Base-by-base conservation (phyloP, 495 filamentous ascomycete species). In the Annulohypoxylon moriforme region DNA sequence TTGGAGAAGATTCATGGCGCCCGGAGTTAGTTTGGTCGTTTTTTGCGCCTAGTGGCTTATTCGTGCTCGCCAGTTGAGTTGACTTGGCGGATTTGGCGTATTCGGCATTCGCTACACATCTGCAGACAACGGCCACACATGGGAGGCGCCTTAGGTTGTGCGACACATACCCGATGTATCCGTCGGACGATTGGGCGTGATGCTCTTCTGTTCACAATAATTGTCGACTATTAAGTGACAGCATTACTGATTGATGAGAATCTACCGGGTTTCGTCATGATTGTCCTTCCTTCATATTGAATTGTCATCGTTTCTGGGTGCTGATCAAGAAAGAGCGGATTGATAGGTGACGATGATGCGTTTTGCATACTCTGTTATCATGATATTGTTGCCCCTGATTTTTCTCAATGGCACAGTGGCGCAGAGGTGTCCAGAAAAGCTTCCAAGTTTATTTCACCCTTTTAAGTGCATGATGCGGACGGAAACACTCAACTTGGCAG, bases 391-490 rank as follows among this genome's bases (percentile, higher is more conserved):
- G 44, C 61, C 36, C 42, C 52, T 49, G 50, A 58, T 8, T 24
- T 31, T 24, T 38, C 7, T 64, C 10, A 49, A 18, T 64, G 38
- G 14, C 68, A 46, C 9, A 16, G 13, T 14, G 36, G 10, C 13
- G 36, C 36, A 13, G 14, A 33, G 18, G 29, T 31, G 44, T 58
- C 16, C 11, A 42, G 20, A 33, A 18, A 14, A 16, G 11, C 11
- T 40, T 40, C 36, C 11, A 40, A n/a, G 36, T 40, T 40, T 40
- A 40, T 40, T 64, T 46, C 57, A 42, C 57, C 57, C 52, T 70
- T 71, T 64, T 34, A 29, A 52, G 44, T 52, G 63, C 61, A 71
- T 67, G 56, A 69, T 73, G 66, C 62, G 63, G 49, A 49, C 38
- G 25, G 49, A 69, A 68, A 55, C 65, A 60, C 57, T 65, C 33